Base-by-base conservation (phyloP, 257 asterid genomes). In the Plantago ovata region DNA sequence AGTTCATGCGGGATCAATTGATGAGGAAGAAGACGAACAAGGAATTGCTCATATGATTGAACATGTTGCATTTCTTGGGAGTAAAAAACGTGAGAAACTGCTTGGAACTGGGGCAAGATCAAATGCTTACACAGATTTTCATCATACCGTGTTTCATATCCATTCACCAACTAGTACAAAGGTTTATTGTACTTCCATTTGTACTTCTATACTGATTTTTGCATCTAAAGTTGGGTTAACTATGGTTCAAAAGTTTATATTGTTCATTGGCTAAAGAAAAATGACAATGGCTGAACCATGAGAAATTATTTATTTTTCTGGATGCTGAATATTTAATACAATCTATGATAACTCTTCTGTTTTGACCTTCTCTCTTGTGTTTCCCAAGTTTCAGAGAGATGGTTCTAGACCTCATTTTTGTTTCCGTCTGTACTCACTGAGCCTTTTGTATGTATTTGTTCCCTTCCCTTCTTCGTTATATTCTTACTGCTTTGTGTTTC, bases 41-140 rank as follows among this genome's bases (percentile, higher is more conserved):
- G 99, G 99, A 72, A 89, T 93, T 65, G 94, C 99, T n/a, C 99
- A 93, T 74, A 93, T 93, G 99, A 89, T 93, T 78, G 99, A 93
- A 72, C 99, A 93, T 72, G 99, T 93, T 72, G 99, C 99, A 58
- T 93, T 93, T 65, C 96, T 93, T 75, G 99, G 99, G 71, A 93
- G 99, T 75, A 93, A 93, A 86, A 93, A 93, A 71, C 91, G 99
- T 58, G 99, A 93, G 76, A 89, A 86, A 67, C 99, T 93, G 79
- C 95, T 93, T 58, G 99, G 99, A 66, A 89, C 99, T 21, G 99
- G 99, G 56, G 96, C 97, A 45, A 77, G 99, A 70, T 93, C 99
- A 63, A 93, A 93, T 78, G 99, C 99, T 32, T 93, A 93, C 76
- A 93, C 99, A 13, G 99, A 93, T 76, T 89, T 93, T 67, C 99